Evolutionary conservation across 108 stramenopile species (phyloP), one percentile per base, ranked within the genome.

Genomic region (Cyclotella sp.): DNA sequence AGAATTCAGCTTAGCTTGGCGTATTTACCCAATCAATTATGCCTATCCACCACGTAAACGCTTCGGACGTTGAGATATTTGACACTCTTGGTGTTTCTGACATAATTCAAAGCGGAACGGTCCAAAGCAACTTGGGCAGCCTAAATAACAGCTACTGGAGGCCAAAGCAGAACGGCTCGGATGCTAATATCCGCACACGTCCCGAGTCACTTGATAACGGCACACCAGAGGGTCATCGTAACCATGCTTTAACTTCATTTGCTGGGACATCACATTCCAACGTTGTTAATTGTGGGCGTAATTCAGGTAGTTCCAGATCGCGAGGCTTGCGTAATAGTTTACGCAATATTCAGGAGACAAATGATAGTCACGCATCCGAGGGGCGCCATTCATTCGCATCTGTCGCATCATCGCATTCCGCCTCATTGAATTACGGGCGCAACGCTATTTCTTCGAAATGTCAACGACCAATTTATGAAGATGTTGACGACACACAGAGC

Each of bases 31-130:
- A 21, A 27, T 53, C 13, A 30, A 73, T 10, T 18, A 73, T 73
- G 73, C 73, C 73, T 16, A 46, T 73, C 30, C 47, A 62, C n/a
- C 46, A 45, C 24, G 69, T 78, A 19, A 54, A 53, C 45, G 70
- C 46, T 19, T 45, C 42, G 41, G 78, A 64, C 51, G 64, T 39
- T 53, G 78, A 72, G 41, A 24, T 49, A 39, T 78, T 78, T 40
- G 78, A 78, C 41, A 65, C 69, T 15, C 55, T 64, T 16, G 77
- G 64, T 39, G 57, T 78, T 8, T 58, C 71, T 24, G 63, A 58
- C 44, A 63, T 78, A 64, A 58, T 53, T 34, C 61, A 51, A 29
- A 60, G 42, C 52, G 16, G 22, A 29, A 54, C 43, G 5, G 45
- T 3, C 2, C 43, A 45, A 11, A 57, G 19, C 45, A 60, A 15